Conservation (phyloP, 73 alveolate species). For the Tetrahymena thermophila region DNA sequence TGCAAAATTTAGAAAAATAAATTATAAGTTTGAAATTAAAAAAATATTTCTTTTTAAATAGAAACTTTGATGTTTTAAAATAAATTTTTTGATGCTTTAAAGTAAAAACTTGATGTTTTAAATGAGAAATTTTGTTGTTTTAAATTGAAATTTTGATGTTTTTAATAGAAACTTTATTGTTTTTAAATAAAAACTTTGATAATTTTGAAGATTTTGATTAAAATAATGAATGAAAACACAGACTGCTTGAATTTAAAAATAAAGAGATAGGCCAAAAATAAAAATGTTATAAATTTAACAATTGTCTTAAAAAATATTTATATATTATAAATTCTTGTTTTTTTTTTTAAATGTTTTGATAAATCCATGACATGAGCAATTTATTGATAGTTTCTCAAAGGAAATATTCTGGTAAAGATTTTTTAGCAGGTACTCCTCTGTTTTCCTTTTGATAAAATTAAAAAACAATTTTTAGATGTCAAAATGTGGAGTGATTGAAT, state of each 20-base stretch:
- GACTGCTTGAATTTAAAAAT: too few relatives aligned
- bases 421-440: conserved; percentile 95
- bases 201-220: background rate
- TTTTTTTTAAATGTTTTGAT: background rate
- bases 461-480: background rate
- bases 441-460: conserved; percentile 51
- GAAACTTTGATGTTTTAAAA: too few relatives aligned
- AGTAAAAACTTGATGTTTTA: too few relatives aligned
- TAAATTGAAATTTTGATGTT: too few relatives aligned
- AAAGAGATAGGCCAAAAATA: background rate
- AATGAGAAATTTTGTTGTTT: too few relatives aligned
- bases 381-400: conserved; percentile 58
- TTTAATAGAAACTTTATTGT: too few relatives aligned
- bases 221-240: too few relatives aligned
- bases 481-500: background rate
- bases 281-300: background rate
- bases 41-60: too few relatives aligned
- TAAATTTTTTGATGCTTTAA: too few relatives aligned
- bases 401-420: conserved; percentile 98
- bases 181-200: too few relatives aligned
- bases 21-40: too few relatives aligned
- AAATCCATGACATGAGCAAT: background rate
- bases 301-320: background rate
- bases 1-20: too few relatives aligned
- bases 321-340: background rate